Base-by-base conservation (phyloP, 768 basidiomycete genomes). In the Boletus tylopilopsis region DNA sequence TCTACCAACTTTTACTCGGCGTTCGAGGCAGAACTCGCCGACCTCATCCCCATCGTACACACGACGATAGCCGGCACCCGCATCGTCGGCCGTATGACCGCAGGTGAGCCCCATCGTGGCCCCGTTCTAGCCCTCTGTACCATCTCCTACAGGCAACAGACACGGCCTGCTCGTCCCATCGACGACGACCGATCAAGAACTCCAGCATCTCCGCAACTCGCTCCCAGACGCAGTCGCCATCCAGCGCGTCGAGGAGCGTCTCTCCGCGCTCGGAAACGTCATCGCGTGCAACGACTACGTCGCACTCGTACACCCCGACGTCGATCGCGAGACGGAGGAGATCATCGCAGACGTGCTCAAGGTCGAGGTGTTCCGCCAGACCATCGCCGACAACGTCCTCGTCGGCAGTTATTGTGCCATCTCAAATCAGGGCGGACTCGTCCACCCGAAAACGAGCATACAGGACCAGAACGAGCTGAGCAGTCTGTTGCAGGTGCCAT, bases 301-400 rank as follows among this genome's bases (percentile, higher is more conserved):
- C 58, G 96, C 96, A 8, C 86, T 99, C 60, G 96, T 98, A 22
- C 96, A 99, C 68, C 96, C 96, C 8, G 96, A 99, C 58, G 74
- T 98, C 52, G 96, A 98, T 73, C 84, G 96, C 54, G 96, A 98
- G 72, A 99, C 96, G 21, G 96, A 99, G 66, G 96, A 99, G 71
- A 98, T 99, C 73, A 97, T 99, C 71, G 96, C 96, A 24, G 96
- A 99, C 68, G 92, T 96, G 18, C 81, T 99, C 59, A 98, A 98
- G 70, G 96, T 98, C 54, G 96, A 99, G 68, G 96, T 98, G 5
- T 99, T 99, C 75, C 79, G 96, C 41, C 96, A 99, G 70, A 99
- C 94, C 10, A 77, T 99, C 57, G 96, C 96, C 12, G 87, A 91
- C 58, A 97, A 98, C 72, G 94, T 94, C 42, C 82, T 99, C 38